Percentiles rank a stretch among this genome's conserved stretches.
These are phyloP conservation scores for Dactylellina leptospora DNA, from an alignment of 2,329 filamentous ascomycete genomes.

Conservation along the genomic window DNA sequence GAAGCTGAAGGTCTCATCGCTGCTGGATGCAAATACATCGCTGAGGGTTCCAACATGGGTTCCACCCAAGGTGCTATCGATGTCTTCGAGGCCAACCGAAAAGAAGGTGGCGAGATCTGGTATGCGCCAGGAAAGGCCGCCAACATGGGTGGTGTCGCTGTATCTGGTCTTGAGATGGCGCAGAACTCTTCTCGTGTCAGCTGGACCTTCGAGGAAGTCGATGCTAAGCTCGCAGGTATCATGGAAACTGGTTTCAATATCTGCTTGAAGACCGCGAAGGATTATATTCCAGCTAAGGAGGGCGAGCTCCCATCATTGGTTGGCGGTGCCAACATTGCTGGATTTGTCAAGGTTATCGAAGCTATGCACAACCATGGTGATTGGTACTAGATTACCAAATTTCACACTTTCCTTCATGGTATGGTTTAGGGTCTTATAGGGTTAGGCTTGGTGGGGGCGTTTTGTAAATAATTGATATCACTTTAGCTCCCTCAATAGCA, in stretches of 20 bases:
- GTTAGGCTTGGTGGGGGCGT: constrained; percentile 40
- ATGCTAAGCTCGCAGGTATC: constrained; percentile 87
- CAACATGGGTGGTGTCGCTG: constrained; percentile 96
- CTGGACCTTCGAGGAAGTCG: constrained; percentile 91
- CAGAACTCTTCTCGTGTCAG: constrained; percentile 89
- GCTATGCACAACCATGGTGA: constrained; percentile 98
- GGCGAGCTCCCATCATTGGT: constrained; percentile 89
- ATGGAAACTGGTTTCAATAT: constrained; percentile 95
- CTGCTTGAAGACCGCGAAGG: constrained; percentile 85
- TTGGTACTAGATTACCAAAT: constrained; percentile 69
- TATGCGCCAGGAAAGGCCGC: constrained; percentile 97
- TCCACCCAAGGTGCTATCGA: constrained; percentile 96
- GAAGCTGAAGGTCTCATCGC: constrained; percentile 85
- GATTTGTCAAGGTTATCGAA: constrained; percentile 92
- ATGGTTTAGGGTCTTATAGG: constrained; percentile 20
- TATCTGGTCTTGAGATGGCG: constrained; percentile 98
- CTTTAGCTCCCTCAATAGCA: constrained; percentile 3
- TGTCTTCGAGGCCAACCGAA: constrained; percentile 82
- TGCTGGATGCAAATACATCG: constrained; percentile 82
- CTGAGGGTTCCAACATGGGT: constrained; percentile 99
- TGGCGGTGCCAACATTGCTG: constrained; percentile 94
- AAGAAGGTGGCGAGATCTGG: constrained; percentile 76
- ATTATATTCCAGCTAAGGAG: constrained; percentile 80
- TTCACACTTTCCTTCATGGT: background rate
- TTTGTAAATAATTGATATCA: constrained; percentile 40